Conservation (phyloP, 345 rosid genomes). For the Bruguiera gymnorhiza region DNA sequence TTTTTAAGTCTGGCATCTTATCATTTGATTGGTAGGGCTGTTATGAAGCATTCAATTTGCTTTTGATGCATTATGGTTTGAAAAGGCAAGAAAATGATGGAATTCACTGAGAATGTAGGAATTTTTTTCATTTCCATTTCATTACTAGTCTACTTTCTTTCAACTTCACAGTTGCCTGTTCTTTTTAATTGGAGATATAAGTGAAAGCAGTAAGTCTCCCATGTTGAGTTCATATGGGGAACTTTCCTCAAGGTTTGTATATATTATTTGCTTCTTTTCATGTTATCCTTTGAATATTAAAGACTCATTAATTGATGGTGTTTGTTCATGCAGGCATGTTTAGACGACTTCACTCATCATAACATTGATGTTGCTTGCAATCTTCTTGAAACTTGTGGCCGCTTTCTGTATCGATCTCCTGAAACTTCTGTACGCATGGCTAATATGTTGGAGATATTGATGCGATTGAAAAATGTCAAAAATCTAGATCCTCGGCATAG, state of each 20-base stretch:
- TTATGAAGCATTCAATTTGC: background rate
- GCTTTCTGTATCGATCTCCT: constrained; percentile 94
- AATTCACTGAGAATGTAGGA: background rate
- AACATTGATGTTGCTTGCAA: constrained; percentile 99
- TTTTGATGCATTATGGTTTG: background rate
- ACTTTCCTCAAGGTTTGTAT: constrained; percentile 1
- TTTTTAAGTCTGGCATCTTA: background rate
- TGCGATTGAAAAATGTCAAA: constrained; percentile 99
- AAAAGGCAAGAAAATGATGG: background rate
- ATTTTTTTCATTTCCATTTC: background rate
- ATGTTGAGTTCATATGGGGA: background rate
- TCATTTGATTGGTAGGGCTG: background rate
- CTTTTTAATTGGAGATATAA: background rate
- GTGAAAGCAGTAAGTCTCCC: background rate
- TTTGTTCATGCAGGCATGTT: constrained; percentile 66
- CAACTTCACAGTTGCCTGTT: background rate
- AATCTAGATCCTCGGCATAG: constrained; percentile 97
- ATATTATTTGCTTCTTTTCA: background rate
- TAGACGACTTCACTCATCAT: constrained; percentile 98
- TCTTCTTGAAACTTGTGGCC: constrained; percentile 98
- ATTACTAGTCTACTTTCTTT: background rate
- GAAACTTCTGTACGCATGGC: constrained; percentile 93
- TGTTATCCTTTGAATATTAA: background rate
- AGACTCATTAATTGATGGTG: background rate
- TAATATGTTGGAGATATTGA: constrained; percentile 95